Base-by-base conservation (phyloP, 2,329 filamentous ascomycete species). In the Hysterium pulicare region DNA sequence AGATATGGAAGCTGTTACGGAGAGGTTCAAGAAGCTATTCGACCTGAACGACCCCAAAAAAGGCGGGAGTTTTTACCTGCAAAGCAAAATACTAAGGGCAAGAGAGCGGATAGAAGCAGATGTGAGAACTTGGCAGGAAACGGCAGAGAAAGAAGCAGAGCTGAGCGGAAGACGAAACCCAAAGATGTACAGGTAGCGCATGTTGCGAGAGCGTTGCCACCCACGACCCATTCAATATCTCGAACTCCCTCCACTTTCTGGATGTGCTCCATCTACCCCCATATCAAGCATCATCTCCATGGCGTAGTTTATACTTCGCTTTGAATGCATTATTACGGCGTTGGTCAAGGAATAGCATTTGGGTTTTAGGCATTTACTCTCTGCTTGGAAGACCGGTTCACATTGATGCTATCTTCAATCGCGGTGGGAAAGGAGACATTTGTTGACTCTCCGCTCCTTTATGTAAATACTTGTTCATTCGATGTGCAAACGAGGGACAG, bases 21-120 rank as follows among this genome's bases (percentile, higher is more conserved):
- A 86, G 55, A 79, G 90, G 41, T 98, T 97, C 77, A 97, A 97
- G 80, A 83, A 85, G 51, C 74, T 98, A 36, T 98, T 96, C 66
- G 93, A 98, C 69, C 74, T 81, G 56, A 98, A 98, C 72, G 87
- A 98, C 52, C 91, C 93, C 9, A 78, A 94, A 69, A 95, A 95
- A 63, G 93, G 93, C 26, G 93, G 93, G 40, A 96, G 90, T 60
- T 98, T 98, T 71, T 98, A 98, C 70, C 77, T 98, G 37, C 93
- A 98, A 72, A 97, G 91, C 77, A 98, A 98, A 73, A 82, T 98
- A 42, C 71, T 97, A 55, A 78, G 93, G 49, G 93, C 93, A 45
- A 81, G 91, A 58, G 91, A 98, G 72, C 77, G 93, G 51, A 86
- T 98, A 71, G 91, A 97, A 73, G 78, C 85, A 58, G 91, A 98